A percentile compares a stretch with the other conserved stretches of the same genome.
Conservation (phyloP, 148 eudicot species). For the Fagopyrum tataricum region DNA sequence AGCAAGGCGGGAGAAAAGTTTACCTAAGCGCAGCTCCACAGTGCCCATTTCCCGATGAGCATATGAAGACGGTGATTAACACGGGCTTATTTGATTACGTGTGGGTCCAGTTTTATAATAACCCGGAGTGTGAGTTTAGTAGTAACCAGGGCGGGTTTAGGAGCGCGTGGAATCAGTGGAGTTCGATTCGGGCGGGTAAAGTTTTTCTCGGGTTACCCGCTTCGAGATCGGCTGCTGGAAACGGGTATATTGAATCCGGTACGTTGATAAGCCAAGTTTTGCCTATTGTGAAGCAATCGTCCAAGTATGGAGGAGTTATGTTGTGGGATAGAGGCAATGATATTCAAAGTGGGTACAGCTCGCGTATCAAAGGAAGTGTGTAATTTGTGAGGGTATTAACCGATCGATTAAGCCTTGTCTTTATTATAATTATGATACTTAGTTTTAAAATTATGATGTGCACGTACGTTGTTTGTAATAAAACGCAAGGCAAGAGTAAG, state of each 20-base stretch:
- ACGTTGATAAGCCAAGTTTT: not conserved
- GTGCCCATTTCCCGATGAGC: conserved; percentile 21
- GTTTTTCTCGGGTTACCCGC: conserved; percentile 30
- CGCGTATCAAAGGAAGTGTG: not conserved
- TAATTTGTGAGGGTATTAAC: not conserved
- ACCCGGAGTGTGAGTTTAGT: conserved; percentile 15
- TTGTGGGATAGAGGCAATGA: not conserved
- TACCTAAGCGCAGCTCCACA: conserved; percentile 30
- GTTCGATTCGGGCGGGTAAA: conserved; percentile 12
- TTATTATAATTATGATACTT: too few relatives aligned
- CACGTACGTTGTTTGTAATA: too few relatives aligned
- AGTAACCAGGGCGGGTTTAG: not conserved
- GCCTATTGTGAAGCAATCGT: not conserved
- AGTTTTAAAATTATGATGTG: too few relatives aligned
- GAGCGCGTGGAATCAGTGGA: conserved; percentile 22
- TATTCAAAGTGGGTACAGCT: not conserved
- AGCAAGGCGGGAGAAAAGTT: conserved; percentile 18
- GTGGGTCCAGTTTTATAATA: conserved; percentile 31
- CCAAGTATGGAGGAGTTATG: conserved; percentile 11
- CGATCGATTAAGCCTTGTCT: too few relatives aligned
- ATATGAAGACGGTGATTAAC: conserved; percentile 14
- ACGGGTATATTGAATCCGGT: conserved; percentile 13
- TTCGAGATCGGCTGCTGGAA: conserved; percentile 7
- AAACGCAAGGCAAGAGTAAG: too few relatives aligned
- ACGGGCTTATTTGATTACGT: conserved; percentile 29